A percentile compares a stretch with the other conserved stretches of the same genome.
Conservation (phyloP, 208 protist species). For the Leishmania braziliensis region DNA sequence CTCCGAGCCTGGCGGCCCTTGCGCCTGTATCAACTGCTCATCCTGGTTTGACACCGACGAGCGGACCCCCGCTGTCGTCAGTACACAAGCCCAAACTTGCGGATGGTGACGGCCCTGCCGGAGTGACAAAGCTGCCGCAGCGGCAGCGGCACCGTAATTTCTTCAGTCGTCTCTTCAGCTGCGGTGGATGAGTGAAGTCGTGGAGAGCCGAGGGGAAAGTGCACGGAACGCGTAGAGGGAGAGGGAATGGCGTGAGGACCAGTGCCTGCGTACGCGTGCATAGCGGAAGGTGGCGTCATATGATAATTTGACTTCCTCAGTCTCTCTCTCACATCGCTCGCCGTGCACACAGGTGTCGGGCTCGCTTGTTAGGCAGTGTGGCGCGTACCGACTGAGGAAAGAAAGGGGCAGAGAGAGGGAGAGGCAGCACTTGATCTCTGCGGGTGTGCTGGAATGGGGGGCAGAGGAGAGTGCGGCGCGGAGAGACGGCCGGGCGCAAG, state of each 20-base stretch:
- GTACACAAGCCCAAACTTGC: neutral
- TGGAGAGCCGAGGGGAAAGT: neutral
- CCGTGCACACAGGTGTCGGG: neutral
- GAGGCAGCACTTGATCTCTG: neutral
- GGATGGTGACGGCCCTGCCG: neutral
- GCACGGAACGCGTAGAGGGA: neutral
- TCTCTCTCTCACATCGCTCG: neutral
- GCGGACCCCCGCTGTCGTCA: neutral
- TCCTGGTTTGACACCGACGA: neutral
- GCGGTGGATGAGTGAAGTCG: neutral
- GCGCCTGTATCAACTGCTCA: neutral
- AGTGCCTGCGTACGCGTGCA: neutral
- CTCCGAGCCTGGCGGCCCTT: neutral
- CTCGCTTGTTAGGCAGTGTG: neutral
- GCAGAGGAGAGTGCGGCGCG: neutral
- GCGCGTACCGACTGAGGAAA: neutral
- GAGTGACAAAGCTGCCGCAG: neutral
- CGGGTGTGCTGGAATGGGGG: neutral
- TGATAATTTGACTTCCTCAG: neutral
- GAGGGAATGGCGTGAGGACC: neutral
- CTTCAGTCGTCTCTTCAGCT: slow-evolving; percentile 17
- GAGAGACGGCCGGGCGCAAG: neutral
- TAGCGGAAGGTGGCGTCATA: neutral
- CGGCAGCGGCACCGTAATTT: neutral
- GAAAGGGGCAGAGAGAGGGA: neutral